A percentile compares a stretch with the other conserved stretches of the same genome.
Evolutionary conservation across 306 rosid genomes (phyloP).

Genomic region (Cyclanthera cordifolia): DNA sequence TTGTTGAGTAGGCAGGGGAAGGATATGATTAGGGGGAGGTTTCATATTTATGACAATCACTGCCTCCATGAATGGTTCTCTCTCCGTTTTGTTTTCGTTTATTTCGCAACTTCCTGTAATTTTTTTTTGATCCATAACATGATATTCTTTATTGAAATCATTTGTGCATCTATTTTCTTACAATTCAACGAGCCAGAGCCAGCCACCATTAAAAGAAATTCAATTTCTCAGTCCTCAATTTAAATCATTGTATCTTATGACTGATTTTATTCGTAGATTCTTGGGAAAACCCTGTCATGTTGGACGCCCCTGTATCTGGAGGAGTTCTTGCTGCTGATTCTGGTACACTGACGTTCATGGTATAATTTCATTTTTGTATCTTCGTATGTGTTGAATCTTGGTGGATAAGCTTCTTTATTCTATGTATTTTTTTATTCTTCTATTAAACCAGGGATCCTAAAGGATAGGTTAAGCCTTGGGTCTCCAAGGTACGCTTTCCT

Average conservation of each 20-base stretch:
- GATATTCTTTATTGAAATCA: background rate
- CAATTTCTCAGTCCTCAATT: background rate
- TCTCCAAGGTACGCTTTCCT: too few species aligned
- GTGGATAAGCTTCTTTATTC: background rate
- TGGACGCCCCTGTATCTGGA: constrained; percentile 98
- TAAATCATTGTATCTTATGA: constrained; percentile 4
- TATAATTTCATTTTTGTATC: constrained; percentile 20
- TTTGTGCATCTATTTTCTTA: background rate
- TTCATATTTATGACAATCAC: background rate
- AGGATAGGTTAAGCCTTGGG: too few species aligned
- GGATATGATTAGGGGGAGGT: background rate
- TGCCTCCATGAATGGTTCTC: background rate
- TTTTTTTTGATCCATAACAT: background rate
- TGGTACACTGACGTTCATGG: constrained; percentile 88
- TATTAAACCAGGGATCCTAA: too few species aligned
- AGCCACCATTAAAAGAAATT: background rate
- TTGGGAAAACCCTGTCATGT: constrained; percentile 42
- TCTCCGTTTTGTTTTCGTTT: background rate
- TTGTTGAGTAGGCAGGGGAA: background rate
- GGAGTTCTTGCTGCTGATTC: constrained; percentile 91
- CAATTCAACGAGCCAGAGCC: background rate
- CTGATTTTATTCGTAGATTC: constrained; percentile 30
- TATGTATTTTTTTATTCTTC: background rate
- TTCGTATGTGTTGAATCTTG: background rate
- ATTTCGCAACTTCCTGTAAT: background rate